Conservation (phyloP, 345 rosid species). For the Aquilaria malaccensis region DNA sequence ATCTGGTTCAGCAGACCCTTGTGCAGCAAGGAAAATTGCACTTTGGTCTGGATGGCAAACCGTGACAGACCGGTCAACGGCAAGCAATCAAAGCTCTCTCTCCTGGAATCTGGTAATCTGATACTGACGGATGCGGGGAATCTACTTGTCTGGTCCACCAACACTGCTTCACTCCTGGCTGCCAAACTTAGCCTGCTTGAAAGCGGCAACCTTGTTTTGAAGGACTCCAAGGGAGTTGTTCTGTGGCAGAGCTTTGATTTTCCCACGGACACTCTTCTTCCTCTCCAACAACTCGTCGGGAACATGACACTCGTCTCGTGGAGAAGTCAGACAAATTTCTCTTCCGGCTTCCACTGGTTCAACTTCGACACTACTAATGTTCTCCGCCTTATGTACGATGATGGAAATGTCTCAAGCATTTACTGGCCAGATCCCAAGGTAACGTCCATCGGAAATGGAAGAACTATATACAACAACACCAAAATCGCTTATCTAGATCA, state of each 20-base stretch:
- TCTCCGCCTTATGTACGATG: constrained; percentile 7
- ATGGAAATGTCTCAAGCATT: constrained; percentile 10
- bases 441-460: background rate
- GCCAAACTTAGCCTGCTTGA: constrained; percentile 8
- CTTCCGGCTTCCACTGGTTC: constrained; percentile 19
- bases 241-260: constrained; percentile 24
- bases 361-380: constrained; percentile 15
- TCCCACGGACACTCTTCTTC: constrained; percentile 21
- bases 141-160: constrained; percentile 13
- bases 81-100: constrained; percentile 5
- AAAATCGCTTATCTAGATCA: constrained; percentile 9
- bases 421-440: constrained; percentile 8
- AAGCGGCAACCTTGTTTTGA: constrained; percentile 23
- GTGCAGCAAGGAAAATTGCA: background rate
- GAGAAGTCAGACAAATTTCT: background rate
- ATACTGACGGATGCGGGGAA: constrained; percentile 8
- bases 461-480: constrained; percentile 13
- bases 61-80: constrained; percentile 12
- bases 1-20: constrained; percentile 11
- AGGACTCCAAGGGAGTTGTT: background rate
- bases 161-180: background rate
- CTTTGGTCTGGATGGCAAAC: constrained; percentile 17
- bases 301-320: constrained; percentile 9
- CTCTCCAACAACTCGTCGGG: constrained; percentile 9
- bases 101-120: constrained; percentile 5